Conservation (phyloP, 768 basidiomycete species). For the Pleurotus eryngii region DNA sequence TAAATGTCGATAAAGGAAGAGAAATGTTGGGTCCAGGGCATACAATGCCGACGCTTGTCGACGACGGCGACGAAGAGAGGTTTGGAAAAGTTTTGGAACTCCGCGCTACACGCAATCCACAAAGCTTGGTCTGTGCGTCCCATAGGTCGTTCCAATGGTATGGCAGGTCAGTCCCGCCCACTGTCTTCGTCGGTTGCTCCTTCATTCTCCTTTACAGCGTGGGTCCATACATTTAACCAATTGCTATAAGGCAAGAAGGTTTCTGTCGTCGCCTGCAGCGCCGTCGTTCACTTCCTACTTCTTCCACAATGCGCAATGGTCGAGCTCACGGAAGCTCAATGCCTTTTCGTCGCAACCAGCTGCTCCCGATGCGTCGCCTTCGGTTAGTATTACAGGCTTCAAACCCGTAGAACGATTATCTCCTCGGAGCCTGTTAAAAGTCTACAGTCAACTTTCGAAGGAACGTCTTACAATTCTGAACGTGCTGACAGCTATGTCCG, state of each 20-base stretch:
- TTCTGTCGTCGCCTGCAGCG: slow-evolving; percentile 10
- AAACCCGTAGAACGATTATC: slow-evolving; percentile 41
- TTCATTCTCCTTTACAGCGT: not conserved
- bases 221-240: not conserved
- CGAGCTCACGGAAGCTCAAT: slow-evolving; percentile 8
- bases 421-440: slow-evolving; percentile 47
- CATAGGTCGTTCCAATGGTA: not conserved
- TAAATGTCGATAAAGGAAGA: not conserved
- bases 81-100: slow-evolving; percentile 16
- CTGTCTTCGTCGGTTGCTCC: not conserved
- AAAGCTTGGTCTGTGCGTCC: slow-evolving; percentile 4
- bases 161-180: slow-evolving; percentile 3
- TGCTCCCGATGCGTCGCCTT: slow-evolving; percentile 11
- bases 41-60: slow-evolving; percentile 9
- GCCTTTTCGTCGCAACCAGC: slow-evolving; percentile 7
- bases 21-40: not conserved
- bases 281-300: slow-evolving; percentile 55
- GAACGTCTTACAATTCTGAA: slow-evolving; percentile 79
- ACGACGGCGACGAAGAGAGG: slow-evolving; percentile 7
- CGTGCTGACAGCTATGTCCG: slow-evolving; percentile 86
- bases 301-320: slow-evolving; percentile 60
- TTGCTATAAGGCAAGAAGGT: not conserved
- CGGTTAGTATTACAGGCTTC: slow-evolving; percentile 23
- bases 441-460: slow-evolving; percentile 85
- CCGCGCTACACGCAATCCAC: slow-evolving; percentile 8